These are phyloP conservation scores for Capniomyces stellatus DNA, from an alignment of 371 early-diverging fungal species.

Conservation along the genomic window DNA sequence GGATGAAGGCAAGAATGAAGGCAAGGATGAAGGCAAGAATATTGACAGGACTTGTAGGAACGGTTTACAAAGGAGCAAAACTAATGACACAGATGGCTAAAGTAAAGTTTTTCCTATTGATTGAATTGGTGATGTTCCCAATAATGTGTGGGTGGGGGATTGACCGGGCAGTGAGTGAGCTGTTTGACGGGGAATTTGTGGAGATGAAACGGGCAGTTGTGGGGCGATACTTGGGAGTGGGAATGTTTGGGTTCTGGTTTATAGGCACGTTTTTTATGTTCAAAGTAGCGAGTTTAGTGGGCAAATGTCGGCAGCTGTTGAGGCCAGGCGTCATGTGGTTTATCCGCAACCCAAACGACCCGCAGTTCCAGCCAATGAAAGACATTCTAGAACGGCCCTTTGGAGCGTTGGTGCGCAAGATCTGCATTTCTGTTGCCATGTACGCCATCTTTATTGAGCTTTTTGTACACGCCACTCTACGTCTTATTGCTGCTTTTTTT, in stretches of 20 bases:
- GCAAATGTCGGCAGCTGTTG: conserved; percentile 51
- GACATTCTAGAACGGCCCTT: conserved; percentile 69
- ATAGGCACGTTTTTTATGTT: conserved; percentile 83
- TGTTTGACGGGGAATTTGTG: conserved; percentile 43
- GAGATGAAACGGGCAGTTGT: conserved; percentile 31
- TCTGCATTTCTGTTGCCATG: conserved; percentile 54
- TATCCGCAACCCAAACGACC: conserved; percentile 86
- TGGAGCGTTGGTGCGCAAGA: conserved; percentile 51
- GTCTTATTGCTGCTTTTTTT: no score
- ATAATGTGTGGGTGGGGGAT: conserved; percentile 66
- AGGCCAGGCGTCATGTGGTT: conserved; percentile 91
- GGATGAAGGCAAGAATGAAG: no score
- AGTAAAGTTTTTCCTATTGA: conserved; percentile 54
- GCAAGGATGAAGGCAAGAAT: no score
- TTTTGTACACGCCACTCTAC: no score
- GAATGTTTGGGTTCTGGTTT: conserved; percentile 71
- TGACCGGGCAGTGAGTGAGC: conserved; percentile 50
- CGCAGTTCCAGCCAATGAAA: conserved; percentile 74
- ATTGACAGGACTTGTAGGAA: no score
- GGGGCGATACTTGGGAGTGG: conserved; percentile 38
- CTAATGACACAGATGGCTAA: conserved; percentile 22
- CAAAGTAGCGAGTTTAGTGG: conserved; percentile 64
- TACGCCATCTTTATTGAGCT: conserved; percentile 50
- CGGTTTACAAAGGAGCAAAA: conserved; percentile 7
- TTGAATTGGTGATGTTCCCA: conserved; percentile 76